Base-by-base conservation (phyloP, 2,329 filamentous ascomycete genomes). In the Fusarium verticillioides region DNA sequence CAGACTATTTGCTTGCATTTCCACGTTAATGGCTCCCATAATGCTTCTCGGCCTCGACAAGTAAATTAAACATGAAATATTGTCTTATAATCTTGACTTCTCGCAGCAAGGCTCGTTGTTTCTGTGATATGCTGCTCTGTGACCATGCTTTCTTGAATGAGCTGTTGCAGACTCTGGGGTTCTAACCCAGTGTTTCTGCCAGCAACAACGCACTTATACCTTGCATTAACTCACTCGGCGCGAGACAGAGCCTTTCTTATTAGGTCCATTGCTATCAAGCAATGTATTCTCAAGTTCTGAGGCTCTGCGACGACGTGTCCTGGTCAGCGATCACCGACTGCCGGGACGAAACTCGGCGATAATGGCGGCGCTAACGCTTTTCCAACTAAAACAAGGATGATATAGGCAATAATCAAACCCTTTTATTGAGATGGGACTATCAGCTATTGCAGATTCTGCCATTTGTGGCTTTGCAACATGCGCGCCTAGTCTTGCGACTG, bases 11-110 rank as follows among this genome's bases (percentile, higher is more conserved):
- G 19, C 19, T n/a, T 6, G 44, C 4, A 9, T 16, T 11, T 30
- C 4, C 7, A 13, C 44, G 7, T 11, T 47, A 0, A 47, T 30
- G 4, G 8, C 28, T 11, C 9, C 9, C 13, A 46, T 10, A 10
- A 7, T 4, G 12, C 26, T 46, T 46, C 18, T 28, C 5, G 1
- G 18, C 23, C 19, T 46, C 4, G 15, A 15, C 9, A 28, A 46
- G 7, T 8, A 2, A 1, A 7, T 5, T 0, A 1, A 15, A 13
- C 6, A 21, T 3, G 18, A 7, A 46, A 7, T 0, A 0, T 4
- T 10, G 4, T 4, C 12, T 9, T 46, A 3, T 0, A 28, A 7
- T 30, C 4, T 11, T 11, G 4, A 30, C 26, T 30, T 0, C 13
- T 30, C 3, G 26, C 11, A 15, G 6, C n/a, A 4, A 30, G 18